Percentiles rank a stretch among this genome's conserved stretches.
Evolutionary conservation across 352 stramenopile species (phyloP).

Genomic region (Globisporangium iwayamae): DNA sequence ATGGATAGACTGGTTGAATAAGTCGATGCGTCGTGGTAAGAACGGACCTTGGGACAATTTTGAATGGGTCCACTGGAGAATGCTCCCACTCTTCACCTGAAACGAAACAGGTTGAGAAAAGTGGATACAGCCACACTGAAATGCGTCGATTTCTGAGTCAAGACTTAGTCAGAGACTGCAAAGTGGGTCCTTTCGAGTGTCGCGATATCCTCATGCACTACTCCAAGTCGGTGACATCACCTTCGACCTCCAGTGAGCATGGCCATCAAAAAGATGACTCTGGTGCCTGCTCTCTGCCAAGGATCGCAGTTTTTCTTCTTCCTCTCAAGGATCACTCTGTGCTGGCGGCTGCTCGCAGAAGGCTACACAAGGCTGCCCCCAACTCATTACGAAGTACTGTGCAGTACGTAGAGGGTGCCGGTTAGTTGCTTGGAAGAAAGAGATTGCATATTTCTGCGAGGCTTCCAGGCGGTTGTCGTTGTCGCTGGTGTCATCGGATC

Average conservation of each 20-base stretch:
- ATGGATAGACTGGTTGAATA: neutral
- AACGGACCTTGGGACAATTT: neutral
- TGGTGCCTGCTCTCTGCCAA: neutral
- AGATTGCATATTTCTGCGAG: too few relatives aligned
- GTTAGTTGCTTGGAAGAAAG: too few relatives aligned
- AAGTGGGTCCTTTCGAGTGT: too few relatives aligned
- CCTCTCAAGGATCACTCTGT: neutral
- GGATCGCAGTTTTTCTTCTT: neutral
- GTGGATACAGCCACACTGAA: neutral
- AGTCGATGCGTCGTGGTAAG: neutral
- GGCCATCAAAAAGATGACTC: neutral
- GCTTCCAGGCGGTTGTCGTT: too few relatives aligned
- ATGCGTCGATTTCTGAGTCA: neutral
- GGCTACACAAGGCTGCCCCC: too few relatives aligned
- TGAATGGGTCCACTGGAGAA: neutral
- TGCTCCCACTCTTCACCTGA: neutral
- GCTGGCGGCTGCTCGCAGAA: too few relatives aligned
- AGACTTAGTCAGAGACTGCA: too few relatives aligned
- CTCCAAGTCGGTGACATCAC: too few relatives aligned
- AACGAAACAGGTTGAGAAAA: neutral
- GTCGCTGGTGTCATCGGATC: too few relatives aligned
- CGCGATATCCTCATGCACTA: too few relatives aligned
- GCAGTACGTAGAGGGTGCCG: too few relatives aligned
- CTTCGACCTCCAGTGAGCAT: neutral
- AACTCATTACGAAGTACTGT: too few relatives aligned